A percentile compares a stretch with the other conserved stretches of the same genome.
Conservation (phyloP, 805 yeast genomes). For the Schwanniomyces sp. region DNA sequence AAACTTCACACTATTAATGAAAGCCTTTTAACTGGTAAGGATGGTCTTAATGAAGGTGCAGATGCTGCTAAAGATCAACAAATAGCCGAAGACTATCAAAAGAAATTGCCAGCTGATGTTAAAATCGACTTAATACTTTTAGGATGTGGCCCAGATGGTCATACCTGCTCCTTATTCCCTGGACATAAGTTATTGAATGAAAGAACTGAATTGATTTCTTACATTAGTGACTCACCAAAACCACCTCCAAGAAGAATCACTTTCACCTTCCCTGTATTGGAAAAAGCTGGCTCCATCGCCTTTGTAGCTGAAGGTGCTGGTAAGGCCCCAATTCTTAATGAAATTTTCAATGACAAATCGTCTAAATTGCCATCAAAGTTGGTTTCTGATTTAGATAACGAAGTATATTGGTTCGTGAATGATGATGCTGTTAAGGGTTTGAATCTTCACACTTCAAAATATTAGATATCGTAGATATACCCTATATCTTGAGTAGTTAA, state of each 20-base stretch:
- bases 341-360: constrained; percentile 59
- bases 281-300: constrained; percentile 53
- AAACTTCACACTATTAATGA: constrained; percentile 67
- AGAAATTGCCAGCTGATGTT: constrained; percentile 48
- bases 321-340: constrained; percentile 69
- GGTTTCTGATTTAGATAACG: constrained; percentile 56
- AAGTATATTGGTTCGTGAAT: constrained; percentile 83
- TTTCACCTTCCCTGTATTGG: constrained; percentile 76
- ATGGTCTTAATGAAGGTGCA: constrained; percentile 44
- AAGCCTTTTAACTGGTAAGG: constrained; percentile 52
- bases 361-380: constrained; percentile 66
- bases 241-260: constrained; percentile 94
- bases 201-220: constrained; percentile 50
- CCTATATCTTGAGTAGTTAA: neutral
- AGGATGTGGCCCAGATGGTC: constrained; percentile 97
- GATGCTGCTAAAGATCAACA: constrained; percentile 43
- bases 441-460: constrained; percentile 37
- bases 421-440: constrained; percentile 73
- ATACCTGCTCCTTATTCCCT: constrained; percentile 91
- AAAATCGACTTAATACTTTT: constrained; percentile 66
- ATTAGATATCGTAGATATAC: constrained; percentile 13
- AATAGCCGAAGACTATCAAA: constrained; percentile 65
- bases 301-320: constrained; percentile 91
- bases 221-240: constrained; percentile 82
- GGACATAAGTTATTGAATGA: constrained; percentile 70